These are phyloP conservation scores for Amanita pallidorosea DNA, from an alignment of 768 basidiomycete genomes.

Conservation along the genomic window DNA sequence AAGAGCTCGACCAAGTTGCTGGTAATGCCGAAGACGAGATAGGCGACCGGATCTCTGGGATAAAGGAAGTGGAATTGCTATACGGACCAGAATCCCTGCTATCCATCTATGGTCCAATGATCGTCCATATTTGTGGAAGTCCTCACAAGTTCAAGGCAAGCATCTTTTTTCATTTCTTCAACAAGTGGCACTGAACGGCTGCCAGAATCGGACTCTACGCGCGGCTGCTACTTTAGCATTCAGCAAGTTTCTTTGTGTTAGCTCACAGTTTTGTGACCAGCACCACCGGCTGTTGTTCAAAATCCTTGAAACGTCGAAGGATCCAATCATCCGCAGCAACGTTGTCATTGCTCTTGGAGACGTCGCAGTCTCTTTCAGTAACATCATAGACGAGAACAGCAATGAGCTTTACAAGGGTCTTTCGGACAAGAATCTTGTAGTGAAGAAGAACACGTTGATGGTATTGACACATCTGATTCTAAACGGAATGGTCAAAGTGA, in stretches of 20 bases:
- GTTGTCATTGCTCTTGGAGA: constrained; percentile 97
- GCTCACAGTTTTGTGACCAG: constrained; percentile 86
- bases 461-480: constrained; percentile 93
- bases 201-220: constrained; percentile 75
- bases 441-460: constrained; percentile 99
- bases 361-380: constrained; percentile 96
- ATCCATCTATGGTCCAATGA: constrained; percentile 79
- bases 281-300: constrained; percentile 87
- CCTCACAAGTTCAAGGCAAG: constrained; percentile 85
- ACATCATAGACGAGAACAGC: constrained; percentile 93
- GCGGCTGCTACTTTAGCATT: constrained; percentile 82
- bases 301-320: constrained; percentile 84
- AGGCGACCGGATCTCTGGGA: constrained; percentile 77
- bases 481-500: constrained; percentile 99
- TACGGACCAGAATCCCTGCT: constrained; percentile 77
- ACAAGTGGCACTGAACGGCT: constrained; percentile 3
- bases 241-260: constrained; percentile 95
- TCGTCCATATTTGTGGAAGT: constrained; percentile 83
- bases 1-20: constrained; percentile 94
- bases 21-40: constrained; percentile 99
- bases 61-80: constrained; percentile 81
- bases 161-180: background rate
- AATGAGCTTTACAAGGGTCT: constrained; percentile 92
- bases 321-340: constrained; percentile 86
- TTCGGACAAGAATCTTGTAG: constrained; percentile 73